A percentile compares a stretch with the other conserved stretches of the same genome.
Conservation (phyloP, 441 rosid genomes). For the Aleurites moluccanus region DNA sequence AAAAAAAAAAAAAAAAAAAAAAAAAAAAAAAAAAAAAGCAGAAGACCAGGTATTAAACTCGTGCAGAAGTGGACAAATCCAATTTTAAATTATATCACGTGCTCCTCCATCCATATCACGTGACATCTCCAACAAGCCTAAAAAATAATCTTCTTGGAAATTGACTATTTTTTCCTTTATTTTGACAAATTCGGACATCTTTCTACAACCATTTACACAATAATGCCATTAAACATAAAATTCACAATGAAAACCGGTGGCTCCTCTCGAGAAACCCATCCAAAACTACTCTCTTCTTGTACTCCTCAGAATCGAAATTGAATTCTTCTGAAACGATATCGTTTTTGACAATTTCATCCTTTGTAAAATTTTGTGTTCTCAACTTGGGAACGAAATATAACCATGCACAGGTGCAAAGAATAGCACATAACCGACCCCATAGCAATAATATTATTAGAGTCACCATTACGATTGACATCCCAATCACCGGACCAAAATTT, state of each 20-base stretch:
- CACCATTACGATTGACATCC: constrained; percentile 52
- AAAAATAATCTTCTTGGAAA: background rate
- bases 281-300: constrained; percentile 62
- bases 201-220: constrained; percentile 10
- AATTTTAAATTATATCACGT: background rate
- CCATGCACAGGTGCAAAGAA: constrained; percentile 73
- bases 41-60: too few species aligned
- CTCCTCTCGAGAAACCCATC: constrained; percentile 66
- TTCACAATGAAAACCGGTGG: constrained; percentile 20
- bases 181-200: background rate
- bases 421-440: constrained; percentile 75
- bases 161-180: background rate
- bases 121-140: background rate
- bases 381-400: constrained; percentile 52
- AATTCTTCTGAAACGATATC: constrained; percentile 11
- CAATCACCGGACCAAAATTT: constrained; percentile 42
- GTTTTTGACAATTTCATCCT: constrained; percentile 4
- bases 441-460: constrained; percentile 54
- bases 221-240: background rate
- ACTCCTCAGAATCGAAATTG: constrained; percentile 45
- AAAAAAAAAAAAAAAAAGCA: too few species aligned
- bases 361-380: background rate
- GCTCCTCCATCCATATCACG: background rate
- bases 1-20: too few species aligned
- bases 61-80: too few species aligned